Percentiles rank a stretch among this genome's conserved stretches.
phyloP scores from a whole-genome alignment of 2,329 filamentous ascomycete genomes.

The Orbilia blumenaviensis region DNA sequence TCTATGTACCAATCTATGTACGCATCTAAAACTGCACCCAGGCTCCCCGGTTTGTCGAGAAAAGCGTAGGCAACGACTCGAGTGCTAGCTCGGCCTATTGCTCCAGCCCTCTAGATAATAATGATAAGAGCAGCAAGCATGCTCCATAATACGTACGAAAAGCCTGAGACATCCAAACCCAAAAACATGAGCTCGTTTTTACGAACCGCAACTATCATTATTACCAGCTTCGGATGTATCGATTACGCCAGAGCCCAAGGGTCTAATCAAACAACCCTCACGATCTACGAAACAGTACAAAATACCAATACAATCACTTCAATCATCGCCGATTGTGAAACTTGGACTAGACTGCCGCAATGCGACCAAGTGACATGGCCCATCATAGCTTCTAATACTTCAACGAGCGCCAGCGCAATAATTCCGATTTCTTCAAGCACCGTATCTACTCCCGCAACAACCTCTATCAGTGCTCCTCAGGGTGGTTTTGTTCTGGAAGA shows the following conservation, averaged over 20 bases:
- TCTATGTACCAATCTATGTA: too few relatives aligned
- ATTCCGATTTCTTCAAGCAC: neutral
- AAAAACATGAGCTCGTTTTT: neutral
- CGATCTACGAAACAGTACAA: neutral
- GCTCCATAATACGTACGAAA: too few relatives aligned
- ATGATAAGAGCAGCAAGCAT: too few relatives aligned
- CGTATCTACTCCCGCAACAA: neutral
- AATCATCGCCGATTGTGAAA: neutral
- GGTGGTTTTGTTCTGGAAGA: slow-evolving; percentile 8
- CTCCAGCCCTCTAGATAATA: too few relatives aligned
- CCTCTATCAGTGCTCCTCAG: neutral
- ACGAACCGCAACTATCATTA: neutral
- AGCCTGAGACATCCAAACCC: too few relatives aligned
- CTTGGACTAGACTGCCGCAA: neutral
- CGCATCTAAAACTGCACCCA: too few relatives aligned
- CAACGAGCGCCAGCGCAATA: neutral
- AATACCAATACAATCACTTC: neutral
- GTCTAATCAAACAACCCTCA: neutral
- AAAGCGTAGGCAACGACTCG: too few relatives aligned
- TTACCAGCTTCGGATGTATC: neutral
- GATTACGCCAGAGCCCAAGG: neutral
- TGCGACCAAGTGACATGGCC: slow-evolving; percentile 5
- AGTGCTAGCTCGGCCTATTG: too few relatives aligned
- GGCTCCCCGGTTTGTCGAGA: too few relatives aligned
- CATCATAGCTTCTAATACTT: neutral